Evolutionary conservation across 768 basidiomycete species (phyloP).

Genomic region (Termitomyces sp.): DNA sequence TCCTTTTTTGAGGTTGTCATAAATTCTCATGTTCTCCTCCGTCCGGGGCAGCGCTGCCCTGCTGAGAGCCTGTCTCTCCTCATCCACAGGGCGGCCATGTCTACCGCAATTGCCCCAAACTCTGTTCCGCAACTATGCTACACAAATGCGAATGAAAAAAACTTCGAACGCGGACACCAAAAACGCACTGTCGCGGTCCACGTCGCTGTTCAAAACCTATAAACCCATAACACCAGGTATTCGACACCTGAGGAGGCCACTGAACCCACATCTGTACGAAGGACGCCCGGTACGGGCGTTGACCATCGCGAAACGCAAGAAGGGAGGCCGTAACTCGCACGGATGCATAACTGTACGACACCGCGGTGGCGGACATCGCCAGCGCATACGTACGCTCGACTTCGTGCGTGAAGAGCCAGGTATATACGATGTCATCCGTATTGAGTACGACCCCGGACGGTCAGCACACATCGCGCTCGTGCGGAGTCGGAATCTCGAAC

Average conservation of each 20-base stretch:
- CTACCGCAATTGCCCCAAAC: slow-evolving; percentile 18
- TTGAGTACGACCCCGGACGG: slow-evolving; percentile 96
- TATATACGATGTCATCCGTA: slow-evolving; percentile 84
- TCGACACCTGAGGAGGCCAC: slow-evolving; percentile 82
- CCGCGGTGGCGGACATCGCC: slow-evolving; percentile 89
- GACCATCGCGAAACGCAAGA: slow-evolving; percentile 78
- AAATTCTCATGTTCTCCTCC: slow-evolving; percentile 42
- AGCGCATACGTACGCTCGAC: slow-evolving; percentile 84
- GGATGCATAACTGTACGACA: slow-evolving; percentile 88
- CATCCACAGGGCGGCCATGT: slow-evolving; percentile 21
- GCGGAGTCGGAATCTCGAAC: slow-evolving; percentile 53
- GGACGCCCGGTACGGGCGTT: slow-evolving; percentile 84
- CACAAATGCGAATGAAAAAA: slow-evolving; percentile 36
- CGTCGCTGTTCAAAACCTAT: slow-evolving; percentile 79
- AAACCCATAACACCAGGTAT: slow-evolving; percentile 85
- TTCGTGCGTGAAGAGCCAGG: slow-evolving; percentile 79
- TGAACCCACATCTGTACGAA: slow-evolving; percentile 79
- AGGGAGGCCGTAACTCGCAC: slow-evolving; percentile 81
- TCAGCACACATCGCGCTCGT: slow-evolving; percentile 94
- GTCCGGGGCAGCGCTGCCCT: slow-evolving; percentile 38
- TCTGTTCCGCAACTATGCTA: slow-evolving; percentile 30
- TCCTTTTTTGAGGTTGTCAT: slow-evolving; percentile 22
- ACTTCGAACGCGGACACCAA: slow-evolving; percentile 32
- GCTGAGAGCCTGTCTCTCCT: slow-evolving; percentile 35
- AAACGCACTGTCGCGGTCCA: slow-evolving; percentile 48